Percentiles rank a stretch among this genome's conserved stretches.
Evolutionary conservation across 2,329 filamentous ascomycete genomes (phyloP).

Genomic region (Colletotrichum filicis): DNA sequence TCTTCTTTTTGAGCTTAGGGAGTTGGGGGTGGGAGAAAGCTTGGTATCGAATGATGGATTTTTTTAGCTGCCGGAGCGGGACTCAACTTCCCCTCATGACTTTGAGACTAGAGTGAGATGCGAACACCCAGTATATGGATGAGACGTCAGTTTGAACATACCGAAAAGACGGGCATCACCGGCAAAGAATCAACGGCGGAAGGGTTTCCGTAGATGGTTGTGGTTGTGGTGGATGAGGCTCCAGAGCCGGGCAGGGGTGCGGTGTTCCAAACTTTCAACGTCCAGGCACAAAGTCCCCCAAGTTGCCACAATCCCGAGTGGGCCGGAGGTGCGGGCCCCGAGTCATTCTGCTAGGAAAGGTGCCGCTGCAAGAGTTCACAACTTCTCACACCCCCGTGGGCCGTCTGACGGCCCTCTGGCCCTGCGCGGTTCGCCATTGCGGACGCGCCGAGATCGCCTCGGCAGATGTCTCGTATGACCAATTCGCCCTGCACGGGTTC

Average conservation of each 20-base stretch:
- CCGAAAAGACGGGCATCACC: neutral
- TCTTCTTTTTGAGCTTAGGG: neutral
- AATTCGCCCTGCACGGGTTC: constrained; percentile 13
- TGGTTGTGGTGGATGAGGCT: constrained; percentile 20
- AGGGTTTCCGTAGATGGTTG: constrained; percentile 13
- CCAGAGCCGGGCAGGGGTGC: constrained; percentile 1
- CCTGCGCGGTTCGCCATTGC: neutral
- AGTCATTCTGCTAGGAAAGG: constrained; percentile 15
- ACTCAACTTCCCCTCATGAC: neutral
- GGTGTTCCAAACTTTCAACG: neutral
- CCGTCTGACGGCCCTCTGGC: neutral
- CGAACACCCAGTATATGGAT: neutral
- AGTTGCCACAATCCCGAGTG: constrained; percentile 28
- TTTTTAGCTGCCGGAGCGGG: neutral
- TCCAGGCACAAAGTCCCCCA: neutral
- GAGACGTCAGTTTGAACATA: neutral
- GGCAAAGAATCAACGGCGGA: neutral
- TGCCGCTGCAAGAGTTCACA: neutral
- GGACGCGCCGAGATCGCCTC: constrained; percentile 34
- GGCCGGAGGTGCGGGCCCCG: constrained; percentile 26
- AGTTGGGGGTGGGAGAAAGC: neutral
- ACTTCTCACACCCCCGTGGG: neutral
- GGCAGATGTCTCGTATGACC: constrained; percentile 27
- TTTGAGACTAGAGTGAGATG: neutral
- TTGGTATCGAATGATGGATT: neutral